Percentiles rank a stretch among this genome's conserved stretches.
Evolutionary conservation across 352 stramenopile species (phyloP).

Genomic region (Halophytophthora polymorphica): DNA sequence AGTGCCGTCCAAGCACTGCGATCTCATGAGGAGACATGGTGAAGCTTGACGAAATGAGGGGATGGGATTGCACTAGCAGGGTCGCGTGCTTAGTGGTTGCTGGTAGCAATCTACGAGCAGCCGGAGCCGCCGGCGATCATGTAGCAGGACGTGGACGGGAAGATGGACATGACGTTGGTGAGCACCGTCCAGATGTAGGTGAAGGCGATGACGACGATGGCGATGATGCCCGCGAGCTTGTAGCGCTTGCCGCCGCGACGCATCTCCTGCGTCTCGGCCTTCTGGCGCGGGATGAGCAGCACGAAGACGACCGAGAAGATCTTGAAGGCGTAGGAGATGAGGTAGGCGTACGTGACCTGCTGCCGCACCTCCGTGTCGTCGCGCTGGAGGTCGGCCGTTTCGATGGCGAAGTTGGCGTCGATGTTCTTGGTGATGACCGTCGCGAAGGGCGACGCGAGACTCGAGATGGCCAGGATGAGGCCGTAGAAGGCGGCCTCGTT

Average conservation of each 20-base stretch:
- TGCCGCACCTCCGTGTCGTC: conserved; percentile 32
- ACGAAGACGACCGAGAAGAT: conserved; percentile 42
- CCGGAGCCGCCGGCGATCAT: conserved; percentile 37
- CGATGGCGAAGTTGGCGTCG: conserved; percentile 45
- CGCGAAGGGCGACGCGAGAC: conserved; percentile 38
- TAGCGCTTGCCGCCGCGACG: conserved; percentile 29
- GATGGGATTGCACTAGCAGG: no score
- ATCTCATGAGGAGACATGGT: no score
- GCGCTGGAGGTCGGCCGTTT: conserved; percentile 30
- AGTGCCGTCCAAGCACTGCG: no score
- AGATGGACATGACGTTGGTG: conserved; percentile 57
- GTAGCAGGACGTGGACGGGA: conserved; percentile 37
- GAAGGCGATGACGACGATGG: conserved; percentile 34
- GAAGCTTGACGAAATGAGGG: no score
- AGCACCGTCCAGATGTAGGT: conserved; percentile 49
- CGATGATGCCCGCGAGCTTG: conserved; percentile 35
- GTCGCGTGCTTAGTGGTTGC: no score
- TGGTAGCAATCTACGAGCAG: conserved; percentile 19
- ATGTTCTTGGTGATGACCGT: conserved; percentile 56
- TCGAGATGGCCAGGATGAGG: conserved; percentile 38
- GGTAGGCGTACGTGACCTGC: conserved; percentile 37
- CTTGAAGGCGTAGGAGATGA: conserved; percentile 37
- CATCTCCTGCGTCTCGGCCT: conserved; percentile 51
- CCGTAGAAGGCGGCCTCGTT: conserved; percentile 52
- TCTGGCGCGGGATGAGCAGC: conserved; percentile 42